phyloP scores from a whole-genome alignment of 805 yeast genomes.

The Candida maesae region DNA sequence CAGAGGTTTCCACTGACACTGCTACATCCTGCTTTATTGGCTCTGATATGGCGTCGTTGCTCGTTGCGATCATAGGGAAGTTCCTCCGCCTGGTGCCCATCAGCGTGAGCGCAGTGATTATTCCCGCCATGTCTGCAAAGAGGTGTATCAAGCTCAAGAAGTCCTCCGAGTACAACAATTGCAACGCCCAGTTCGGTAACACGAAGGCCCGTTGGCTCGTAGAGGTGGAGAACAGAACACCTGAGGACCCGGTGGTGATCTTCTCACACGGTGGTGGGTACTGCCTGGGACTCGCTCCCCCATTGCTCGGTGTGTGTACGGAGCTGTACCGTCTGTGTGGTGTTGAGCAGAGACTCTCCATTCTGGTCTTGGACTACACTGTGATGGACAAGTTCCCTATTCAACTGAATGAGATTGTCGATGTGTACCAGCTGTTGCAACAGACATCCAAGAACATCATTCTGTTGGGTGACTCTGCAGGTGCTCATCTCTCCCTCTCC shows the following conservation, averaged over 20 bases:
- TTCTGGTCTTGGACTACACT: slow-evolving; percentile 28
- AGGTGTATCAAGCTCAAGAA: neutral
- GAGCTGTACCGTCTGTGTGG: slow-evolving; percentile 2
- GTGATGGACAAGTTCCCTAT: slow-evolving; percentile 24
- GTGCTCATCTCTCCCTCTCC: slow-evolving; percentile 27
- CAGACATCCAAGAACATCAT: slow-evolving; percentile 17
- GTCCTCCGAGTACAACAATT: neutral
- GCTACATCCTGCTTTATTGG: no score
- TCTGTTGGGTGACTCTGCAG: slow-evolving; percentile 31
- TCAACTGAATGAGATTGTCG: slow-evolving; percentile 25
- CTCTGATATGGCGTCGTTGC: no score
- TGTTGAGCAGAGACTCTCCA: slow-evolving; percentile 18
- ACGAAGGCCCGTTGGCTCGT: slow-evolving; percentile 11
- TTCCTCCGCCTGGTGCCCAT: no score
- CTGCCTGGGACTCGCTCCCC: slow-evolving; percentile 10
- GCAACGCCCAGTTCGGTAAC: neutral
- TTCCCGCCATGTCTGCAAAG: neutral
- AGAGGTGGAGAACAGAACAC: slow-evolving; percentile 28
- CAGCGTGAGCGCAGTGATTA: no score
- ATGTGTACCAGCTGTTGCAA: slow-evolving; percentile 16
- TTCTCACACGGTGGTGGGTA: slow-evolving; percentile 22
- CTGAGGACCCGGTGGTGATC: slow-evolving; percentile 18
- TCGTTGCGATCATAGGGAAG: no score
- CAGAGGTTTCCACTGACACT: no score
- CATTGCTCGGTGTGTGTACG: slow-evolving; percentile 5